A percentile compares a stretch with the other conserved stretches of the same genome.
These are phyloP conservation scores for Trichosporon sp. DNA, from an alignment of 1,284 basidiomycete species.

Conservation along the genomic window DNA sequence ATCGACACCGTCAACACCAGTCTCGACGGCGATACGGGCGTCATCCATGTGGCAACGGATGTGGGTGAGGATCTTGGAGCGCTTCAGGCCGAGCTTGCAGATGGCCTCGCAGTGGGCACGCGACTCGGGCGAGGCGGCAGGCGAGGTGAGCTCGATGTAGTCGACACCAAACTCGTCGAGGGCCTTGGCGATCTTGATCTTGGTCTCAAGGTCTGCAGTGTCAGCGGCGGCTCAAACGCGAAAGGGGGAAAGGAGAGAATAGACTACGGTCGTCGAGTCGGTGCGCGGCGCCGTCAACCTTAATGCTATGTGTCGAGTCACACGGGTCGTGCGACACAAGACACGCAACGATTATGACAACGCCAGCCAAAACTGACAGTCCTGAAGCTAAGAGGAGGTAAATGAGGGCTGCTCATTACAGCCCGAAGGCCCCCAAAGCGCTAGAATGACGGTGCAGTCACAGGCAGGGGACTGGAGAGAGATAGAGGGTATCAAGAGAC, in stretches of 20 bases:
- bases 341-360: no score
- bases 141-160: constrained; percentile 99
- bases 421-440: no score
- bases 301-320: background rate
- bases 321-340: background rate
- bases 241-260: background rate
- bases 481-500: background rate
- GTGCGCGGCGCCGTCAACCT: background rate
- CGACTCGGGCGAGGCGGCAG: constrained; percentile 96
- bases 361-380: no score
- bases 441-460: no score
- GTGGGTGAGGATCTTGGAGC: constrained; percentile 83
- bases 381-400: no score
- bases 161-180: constrained; percentile 98
- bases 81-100: constrained; percentile 97
- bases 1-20: constrained; percentile 98
- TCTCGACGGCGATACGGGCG: constrained; percentile 97
- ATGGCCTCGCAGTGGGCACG: constrained; percentile 95
- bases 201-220: constrained; percentile 76
- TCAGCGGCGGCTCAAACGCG: background rate
- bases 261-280: background rate
- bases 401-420: no score
- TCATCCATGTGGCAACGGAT: constrained; percentile 99
- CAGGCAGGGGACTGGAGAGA: background rate
- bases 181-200: constrained; percentile 97